Base-by-base conservation (phyloP, 2,329 filamentous ascomycete genomes). In the Phyllosticta ampelicida region DNA sequence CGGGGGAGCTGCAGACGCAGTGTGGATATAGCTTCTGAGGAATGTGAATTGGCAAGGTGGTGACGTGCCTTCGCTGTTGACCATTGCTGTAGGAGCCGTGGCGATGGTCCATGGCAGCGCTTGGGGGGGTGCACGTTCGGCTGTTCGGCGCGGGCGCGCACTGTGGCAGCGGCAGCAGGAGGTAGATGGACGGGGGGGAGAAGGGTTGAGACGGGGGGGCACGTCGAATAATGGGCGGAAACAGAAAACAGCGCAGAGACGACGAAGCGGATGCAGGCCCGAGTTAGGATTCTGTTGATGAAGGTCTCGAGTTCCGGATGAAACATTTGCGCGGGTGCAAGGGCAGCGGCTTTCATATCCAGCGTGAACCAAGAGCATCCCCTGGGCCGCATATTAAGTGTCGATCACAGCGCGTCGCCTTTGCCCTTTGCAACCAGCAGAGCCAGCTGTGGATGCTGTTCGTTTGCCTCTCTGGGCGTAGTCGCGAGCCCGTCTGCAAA, bases 341-440 rank as follows among this genome's bases (percentile, higher is more conserved):
- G 54, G 53, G 54, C 54, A 30, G 54, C 54, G n/a, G 54, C 44
- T 50, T 44, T 50, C 54, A 55, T 55, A 44, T 55, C 30, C 30
- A 36, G 5, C 30, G 36, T 44, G 11, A 44, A 44, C 13, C 36
- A 18, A 49, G 53, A 28, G 29, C 19, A 5, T 55, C 53, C 53
- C 53, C 54, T 55, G 54, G 44, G 53, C 20, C 54, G 54, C 44
- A 55, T 21, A 30, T 53, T 30, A 28, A 53, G 51, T 28, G 51
- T 18, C 28, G 54, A 55, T 55, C 53, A 21, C 36, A 55, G 30
- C 36, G 36, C 18, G 53, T 26, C 48, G 48, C 36, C 19, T n/a
- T 30, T 53, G 23, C 51, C 51, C 28, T 53, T 28, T 36, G 51
- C 26, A 30, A 30, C 26, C 2, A 44, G 1, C 16, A 4, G 8